A percentile compares a stretch with the other conserved stretches of the same genome.
These are phyloP conservation scores for Arabis alpina DNA, from an alignment of 345 rosid genomes.

Conservation along the genomic window DNA sequence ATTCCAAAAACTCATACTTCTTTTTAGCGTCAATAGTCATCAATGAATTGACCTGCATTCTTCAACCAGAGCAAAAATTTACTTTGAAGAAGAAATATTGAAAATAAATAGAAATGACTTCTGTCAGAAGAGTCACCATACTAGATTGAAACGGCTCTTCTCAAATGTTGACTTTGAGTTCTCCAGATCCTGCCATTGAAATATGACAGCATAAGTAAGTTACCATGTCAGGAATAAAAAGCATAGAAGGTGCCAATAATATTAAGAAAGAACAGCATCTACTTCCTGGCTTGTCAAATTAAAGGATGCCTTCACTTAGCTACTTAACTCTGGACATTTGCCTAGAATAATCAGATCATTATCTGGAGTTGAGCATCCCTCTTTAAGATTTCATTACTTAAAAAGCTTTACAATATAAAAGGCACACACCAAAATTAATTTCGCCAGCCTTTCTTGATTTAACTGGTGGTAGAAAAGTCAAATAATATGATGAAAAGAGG, in stretches of 20 bases:
- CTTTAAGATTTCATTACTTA: too few species aligned
- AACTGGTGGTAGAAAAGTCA: too few species aligned
- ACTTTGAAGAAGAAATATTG: slow-evolving; percentile 37
- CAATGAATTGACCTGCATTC: slow-evolving; percentile 81
- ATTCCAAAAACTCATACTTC: slow-evolving; percentile 93
- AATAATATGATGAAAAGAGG: too few species aligned
- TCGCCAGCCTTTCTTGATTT: too few species aligned
- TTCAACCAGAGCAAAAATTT: slow-evolving; percentile 50
- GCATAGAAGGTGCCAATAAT: not conserved
- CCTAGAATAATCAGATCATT: not conserved
- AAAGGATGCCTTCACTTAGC: not conserved
- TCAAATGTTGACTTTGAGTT: slow-evolving; percentile 92
- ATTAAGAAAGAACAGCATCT: not conserved
- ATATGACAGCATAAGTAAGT: slow-evolving; percentile 21
- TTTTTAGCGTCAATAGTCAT: slow-evolving; percentile 85
- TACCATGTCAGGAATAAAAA: not conserved
- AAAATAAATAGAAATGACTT: slow-evolving; percentile 16
- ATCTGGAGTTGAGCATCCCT: too few species aligned
- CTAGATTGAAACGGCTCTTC: slow-evolving; percentile 91
- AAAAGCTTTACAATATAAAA: too few species aligned
- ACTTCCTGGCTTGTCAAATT: slow-evolving; percentile 6
- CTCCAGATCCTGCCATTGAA: slow-evolving; percentile 66
- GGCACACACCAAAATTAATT: too few species aligned
- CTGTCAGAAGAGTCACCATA: slow-evolving; percentile 46
- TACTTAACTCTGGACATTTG: not conserved